Base-by-base conservation (phyloP, 352 stramenopile species). In the Phytophthora tentaculata region DNA sequence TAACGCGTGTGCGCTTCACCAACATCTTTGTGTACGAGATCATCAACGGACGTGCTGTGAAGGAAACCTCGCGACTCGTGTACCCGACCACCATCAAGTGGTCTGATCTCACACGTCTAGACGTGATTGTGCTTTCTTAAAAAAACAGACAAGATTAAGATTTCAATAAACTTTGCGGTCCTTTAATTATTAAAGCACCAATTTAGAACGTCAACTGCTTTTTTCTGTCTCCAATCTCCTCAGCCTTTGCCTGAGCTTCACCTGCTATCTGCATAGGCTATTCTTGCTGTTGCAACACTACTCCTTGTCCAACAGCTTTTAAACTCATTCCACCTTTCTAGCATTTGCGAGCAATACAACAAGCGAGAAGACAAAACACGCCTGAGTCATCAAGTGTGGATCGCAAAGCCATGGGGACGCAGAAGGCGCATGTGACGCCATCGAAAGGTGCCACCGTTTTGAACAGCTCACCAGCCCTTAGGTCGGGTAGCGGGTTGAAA, bases 11-110 rank as follows among this genome's bases (percentile, higher is more conserved):
- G 5, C 74, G 74, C 19, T 80, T 82, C 43, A 72, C 60, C 20
- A 82, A 82, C 49, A 68, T 82, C 26, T 82, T 76, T 44, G 64
- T 80, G 14, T 80, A 78, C 58, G 68, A 77, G 2, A 69, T 82
- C 9, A 70, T 73, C 23, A 62, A 70, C 3, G 70, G 62, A 3
- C 64, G 39, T 26, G 71, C 59, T 5, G 62, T 77, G 20, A 77
- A 70, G 13, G 62, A 76, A 32, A 81, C 69, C 1, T 65, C 73
- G 16, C 57, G 60, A 8, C 58, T 81, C 6, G 61, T 78, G 39
- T 81, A 81, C 24, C 73, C 69, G 19, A 56, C 61, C 1, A 76
- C 69, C 1, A 64, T 81, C 3, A 58, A 22, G 20, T 81, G 73
- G 73, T 54, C 50, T 12, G 73, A 81, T 20, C 57, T 81, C 12